Conservation (phyloP, 1,139 yeast genomes). For the Tardiomyces blankii region DNA sequence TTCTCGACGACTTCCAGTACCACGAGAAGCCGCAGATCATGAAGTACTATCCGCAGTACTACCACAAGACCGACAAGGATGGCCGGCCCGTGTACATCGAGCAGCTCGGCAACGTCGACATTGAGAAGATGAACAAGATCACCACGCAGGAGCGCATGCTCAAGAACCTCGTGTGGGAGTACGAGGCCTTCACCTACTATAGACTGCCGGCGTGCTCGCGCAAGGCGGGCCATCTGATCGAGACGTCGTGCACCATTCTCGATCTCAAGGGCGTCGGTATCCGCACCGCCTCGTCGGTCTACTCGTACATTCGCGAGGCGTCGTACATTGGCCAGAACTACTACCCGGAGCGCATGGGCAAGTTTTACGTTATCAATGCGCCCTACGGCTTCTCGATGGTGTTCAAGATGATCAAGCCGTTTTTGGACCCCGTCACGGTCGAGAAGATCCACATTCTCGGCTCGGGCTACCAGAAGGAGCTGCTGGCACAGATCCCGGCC, state of each 20-base stretch:
- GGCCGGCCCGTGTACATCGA: conserved; percentile 95
- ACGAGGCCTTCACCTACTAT: conserved; percentile 74
- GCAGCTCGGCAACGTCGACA: conserved; percentile 84
- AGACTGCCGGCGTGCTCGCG: conserved; percentile 95
- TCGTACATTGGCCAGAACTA: conserved; percentile 91
- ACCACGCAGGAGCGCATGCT: conserved; percentile 96
- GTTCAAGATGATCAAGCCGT: conserved; percentile 80
- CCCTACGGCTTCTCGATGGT: conserved; percentile 97
- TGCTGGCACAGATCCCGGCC: conserved; percentile 83
- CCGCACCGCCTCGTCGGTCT: conserved; percentile 72
- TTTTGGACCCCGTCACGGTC: conserved; percentile 97
- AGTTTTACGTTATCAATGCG: conserved; percentile 88
- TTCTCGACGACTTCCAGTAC: conserved; percentile 77
- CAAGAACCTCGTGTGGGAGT: conserved; percentile 93
- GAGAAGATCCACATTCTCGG: conserved; percentile 88
- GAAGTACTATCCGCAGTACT: conserved; percentile 86
- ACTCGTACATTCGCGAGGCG: conserved; percentile 84
- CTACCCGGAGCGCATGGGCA: conserved; percentile 99
- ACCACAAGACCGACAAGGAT: conserved; percentile 92
- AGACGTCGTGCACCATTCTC: conserved; percentile 92
- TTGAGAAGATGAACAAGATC: conserved; percentile 83
- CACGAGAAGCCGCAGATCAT: conserved; percentile 87
- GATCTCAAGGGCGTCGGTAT: conserved; percentile 92
- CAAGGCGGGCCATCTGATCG: conserved; percentile 63
- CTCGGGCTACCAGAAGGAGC: conserved; percentile 63